Evolutionary conservation across 2,329 filamentous ascomycete genomes (phyloP), one percentile per base, ranked within the genome.

Genomic region (Neonectria neomacrospora): DNA sequence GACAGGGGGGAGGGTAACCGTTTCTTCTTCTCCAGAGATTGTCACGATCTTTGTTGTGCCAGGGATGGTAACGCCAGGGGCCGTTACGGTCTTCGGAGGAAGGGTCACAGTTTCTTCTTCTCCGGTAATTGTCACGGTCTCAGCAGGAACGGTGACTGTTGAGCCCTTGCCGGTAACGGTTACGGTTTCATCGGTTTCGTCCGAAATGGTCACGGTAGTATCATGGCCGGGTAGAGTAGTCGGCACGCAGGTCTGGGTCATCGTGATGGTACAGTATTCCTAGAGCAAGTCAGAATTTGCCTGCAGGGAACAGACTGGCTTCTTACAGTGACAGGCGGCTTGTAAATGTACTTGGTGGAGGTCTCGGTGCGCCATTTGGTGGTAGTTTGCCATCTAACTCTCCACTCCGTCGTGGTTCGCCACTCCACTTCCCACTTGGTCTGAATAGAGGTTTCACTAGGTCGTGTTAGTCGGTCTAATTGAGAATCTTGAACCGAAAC

Each of bases 281-380:
- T 56, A 16, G 11, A 10, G 10, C 5, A 32, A 4, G 41, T 56
- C 23, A 56, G 41, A 14, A 56, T 30, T 14, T 9, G 14, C 3
- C 14, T 34, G 9, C 12, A n/a, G 8, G 26, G 11, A 45, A 11
- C 2, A 18, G 30, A 3, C 18, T 1, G 20, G 28, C 12, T 45
- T 16, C 56, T 44, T 52, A 51, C 56, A 3, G 48, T 53, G 39
- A 59, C 48, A 4, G 57, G 52, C 5, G 45, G 45, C 8, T 48
- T 48, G 16, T 48, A 11, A 11, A 48, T 48, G 45, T 48, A 48
- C 45, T 30, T 18, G 8, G 45, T 45, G 3, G 42, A 14, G 39
- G 39, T 42, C 11, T 22, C 18, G 20, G 42, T 45, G 5, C 18
- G 42, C 44, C 44, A 47, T n/a, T 47, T 47, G 23, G n/a, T n/a